Base-by-base conservation (phyloP, 805 yeast genomes). In the Cyberlindnera veronae region DNA sequence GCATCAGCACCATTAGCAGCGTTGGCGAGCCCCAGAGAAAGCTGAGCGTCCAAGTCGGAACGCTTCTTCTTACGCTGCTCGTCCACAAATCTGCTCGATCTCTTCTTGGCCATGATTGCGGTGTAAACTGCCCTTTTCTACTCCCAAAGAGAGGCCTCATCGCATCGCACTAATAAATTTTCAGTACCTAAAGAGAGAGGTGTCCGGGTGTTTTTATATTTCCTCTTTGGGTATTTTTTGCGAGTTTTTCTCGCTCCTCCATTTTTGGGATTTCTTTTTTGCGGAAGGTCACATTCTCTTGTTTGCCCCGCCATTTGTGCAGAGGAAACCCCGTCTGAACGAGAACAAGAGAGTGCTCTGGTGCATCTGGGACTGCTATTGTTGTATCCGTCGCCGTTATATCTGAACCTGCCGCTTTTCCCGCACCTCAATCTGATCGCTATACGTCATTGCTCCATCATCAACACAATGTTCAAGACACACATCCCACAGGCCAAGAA, bases 81-180 rank as follows among this genome's bases (percentile, higher is more conserved):
- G 24, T 68, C 71, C 7, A 53, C 60, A 20, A 67, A 49, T 46
- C 64, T 63, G 45, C 54, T 61, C 6, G 56, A 50, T 47, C 64
- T 64, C 50, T 68, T 64, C 41, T 60, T 67, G 4, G 45, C 71
- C 72, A 68, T 68, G 9, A n/a, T 20, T 32, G n/a, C n/a, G n/a
- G n/a, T n/a, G n/a, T n/a, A n/a, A n/a, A n/a, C n/a, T n/a, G n/a
- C n/a, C n/a, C n/a, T n/a, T n/a, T n/a, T n/a, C n/a, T n/a, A n/a
- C n/a, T n/a, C n/a, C n/a, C n/a, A 19, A 16, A 20, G 19, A 23
- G 24, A 14, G 36, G 27, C 20, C 35, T 30, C 28, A 32, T 28
- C 38, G 34, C 31, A 18, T 20, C 29, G 4, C 7, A 14, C 17
- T n/a, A 31, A 15, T 33, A 34, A 40, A 40, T 40, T 35, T 40